Base-by-base conservation (phyloP, 2,329 filamentous ascomycete genomes). In the Plectosphaerella sp. region DNA sequence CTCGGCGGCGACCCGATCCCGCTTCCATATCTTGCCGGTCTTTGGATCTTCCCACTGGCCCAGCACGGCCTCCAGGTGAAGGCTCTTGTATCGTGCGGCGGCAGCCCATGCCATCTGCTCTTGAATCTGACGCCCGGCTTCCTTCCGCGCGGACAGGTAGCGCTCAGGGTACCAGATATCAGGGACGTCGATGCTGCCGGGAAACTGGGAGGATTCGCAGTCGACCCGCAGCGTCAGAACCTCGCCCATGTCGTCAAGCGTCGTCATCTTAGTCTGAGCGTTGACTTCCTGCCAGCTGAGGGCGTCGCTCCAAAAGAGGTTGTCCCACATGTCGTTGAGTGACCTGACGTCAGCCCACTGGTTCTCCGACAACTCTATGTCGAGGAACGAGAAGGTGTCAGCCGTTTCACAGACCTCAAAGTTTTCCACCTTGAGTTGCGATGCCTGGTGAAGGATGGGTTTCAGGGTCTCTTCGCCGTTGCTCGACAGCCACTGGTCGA, bases 161-260 rank as follows among this genome's bases (percentile, higher is more conserved):
- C 72, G 74, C 61, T 83, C 79, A 1, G 77, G 74, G 57, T 80
- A 82, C 55, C 81, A 73, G 12, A 74, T 64, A 42, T 67, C 64
- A 6, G 80, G 80, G 35, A 83, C 73, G 4, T 80, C 75, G 42
- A 80, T 67, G 3, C 69, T 69, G n/a, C n/a, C n/a, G 7, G 10
- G 10, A 45, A 72, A 71, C 8, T 65, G 60, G 5, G 74, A 66
- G 2, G 72, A 74, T 4, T 70, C 65, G 3, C 69, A 70, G 15
- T 68, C 66, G 12, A 83, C 60, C 43, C 72, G 72, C 37, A 83
- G 67, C 8, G 72, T 71, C 22, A 83, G 58, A 4, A 82, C 70
- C n/a, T 82, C 77, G 4, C 75, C 76, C 53, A 72, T 67, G 14
- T 73, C 66, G n/a, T 66, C 64, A 39, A 79, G 67, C 47, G 72